Evolutionary conservation across 148 eudicot genomes (phyloP).

Genomic region (Spergularia bocconei): DNA sequence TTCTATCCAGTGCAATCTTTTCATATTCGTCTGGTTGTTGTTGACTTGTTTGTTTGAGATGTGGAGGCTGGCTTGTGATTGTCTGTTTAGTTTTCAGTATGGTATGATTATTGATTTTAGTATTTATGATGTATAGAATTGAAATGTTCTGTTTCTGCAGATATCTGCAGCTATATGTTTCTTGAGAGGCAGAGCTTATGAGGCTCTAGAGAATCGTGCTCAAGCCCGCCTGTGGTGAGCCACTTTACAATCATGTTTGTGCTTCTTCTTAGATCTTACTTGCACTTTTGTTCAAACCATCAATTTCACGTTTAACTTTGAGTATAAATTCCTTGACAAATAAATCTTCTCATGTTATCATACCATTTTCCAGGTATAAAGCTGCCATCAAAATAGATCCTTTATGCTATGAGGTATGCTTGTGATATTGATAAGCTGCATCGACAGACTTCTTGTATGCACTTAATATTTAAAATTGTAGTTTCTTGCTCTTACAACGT

Average conservation of each 20-base stretch:
- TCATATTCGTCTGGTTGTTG: background rate
- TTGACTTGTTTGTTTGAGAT: background rate
- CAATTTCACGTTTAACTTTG: background rate
- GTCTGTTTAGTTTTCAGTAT: background rate
- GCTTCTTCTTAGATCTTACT: background rate
- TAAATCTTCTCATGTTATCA: background rate
- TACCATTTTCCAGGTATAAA: slow-evolving; percentile 60
- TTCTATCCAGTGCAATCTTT: background rate
- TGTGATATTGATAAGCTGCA: slow-evolving; percentile 6
- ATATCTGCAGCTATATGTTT: slow-evolving; percentile 89
- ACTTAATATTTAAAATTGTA: background rate
- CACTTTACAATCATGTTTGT: background rate
- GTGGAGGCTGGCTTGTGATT: background rate
- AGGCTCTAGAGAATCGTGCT: slow-evolving; percentile 86
- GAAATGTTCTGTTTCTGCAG: slow-evolving; percentile 35
- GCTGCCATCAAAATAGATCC: slow-evolving; percentile 96
- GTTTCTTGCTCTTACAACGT: background rate
- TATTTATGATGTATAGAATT: background rate
- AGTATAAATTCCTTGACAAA: background rate
- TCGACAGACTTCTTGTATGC: background rate
- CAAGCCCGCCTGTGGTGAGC: slow-evolving; percentile 93
- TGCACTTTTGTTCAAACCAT: background rate
- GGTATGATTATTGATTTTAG: background rate
- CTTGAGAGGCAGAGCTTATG: slow-evolving; percentile 92
- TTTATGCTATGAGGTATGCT: slow-evolving; percentile 87